Evolutionary conservation across 192 early-diverging fungal species (phyloP).

Genomic region (Phlyctochytrium bullatum): DNA sequence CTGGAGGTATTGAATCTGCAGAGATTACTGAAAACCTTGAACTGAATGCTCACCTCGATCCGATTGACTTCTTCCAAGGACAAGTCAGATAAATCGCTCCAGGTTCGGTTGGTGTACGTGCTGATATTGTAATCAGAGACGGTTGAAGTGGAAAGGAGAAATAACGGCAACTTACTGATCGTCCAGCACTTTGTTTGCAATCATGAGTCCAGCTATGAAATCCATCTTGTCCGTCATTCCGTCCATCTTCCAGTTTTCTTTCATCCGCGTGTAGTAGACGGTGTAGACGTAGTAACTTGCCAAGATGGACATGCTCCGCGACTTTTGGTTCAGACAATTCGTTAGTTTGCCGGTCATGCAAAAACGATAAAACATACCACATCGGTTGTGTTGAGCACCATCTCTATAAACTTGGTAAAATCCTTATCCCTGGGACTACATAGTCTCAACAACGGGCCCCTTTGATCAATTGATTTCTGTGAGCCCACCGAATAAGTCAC

Average conservation of each 20-base stretch:
- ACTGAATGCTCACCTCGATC: constrained; percentile 9
- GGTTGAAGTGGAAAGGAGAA: neutral
- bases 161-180: constrained; percentile 5
- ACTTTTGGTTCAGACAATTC: neutral
- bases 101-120: constrained; percentile 11
- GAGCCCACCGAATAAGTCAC: no score
- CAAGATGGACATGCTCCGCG: neutral
- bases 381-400: neutral
- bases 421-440: neutral
- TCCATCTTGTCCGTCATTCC: neutral
- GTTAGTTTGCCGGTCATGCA: neutral
- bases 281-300: neutral
- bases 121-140: neutral
- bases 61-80: neutral
- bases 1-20: no score
- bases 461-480: no score
- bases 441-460: neutral
- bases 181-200: constrained; percentile 13
- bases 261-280: no score
- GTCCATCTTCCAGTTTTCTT: no score
- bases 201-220: neutral
- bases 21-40: no score
- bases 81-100: constrained; percentile 4
- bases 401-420: neutral
- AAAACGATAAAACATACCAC: neutral